phyloP scores from a whole-genome alignment of 768 basidiomycete genomes.

The Lentinula detonsa region DNA sequence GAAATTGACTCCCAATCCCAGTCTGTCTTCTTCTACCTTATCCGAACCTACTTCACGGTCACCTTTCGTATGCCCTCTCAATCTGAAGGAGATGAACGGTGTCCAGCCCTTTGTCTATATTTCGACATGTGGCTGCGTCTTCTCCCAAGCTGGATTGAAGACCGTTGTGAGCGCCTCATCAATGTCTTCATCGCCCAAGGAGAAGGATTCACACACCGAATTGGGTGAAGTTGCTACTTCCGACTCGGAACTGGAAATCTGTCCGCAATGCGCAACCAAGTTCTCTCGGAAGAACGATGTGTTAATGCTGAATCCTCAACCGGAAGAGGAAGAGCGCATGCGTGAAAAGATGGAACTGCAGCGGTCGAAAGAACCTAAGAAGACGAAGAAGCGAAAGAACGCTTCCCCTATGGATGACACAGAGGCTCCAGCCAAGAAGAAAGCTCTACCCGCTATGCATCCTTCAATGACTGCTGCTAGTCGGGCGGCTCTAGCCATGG shows the following conservation, averaged over 20 bases:
- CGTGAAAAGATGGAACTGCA: constrained; percentile 48
- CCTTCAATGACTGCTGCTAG: constrained; percentile 52
- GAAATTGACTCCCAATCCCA: constrained; percentile 70
- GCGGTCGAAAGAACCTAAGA: constrained; percentile 50
- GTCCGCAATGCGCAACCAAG: constrained; percentile 73
- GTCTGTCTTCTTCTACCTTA: constrained; percentile 34
- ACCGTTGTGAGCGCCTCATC: constrained; percentile 43
- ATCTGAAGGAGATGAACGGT: constrained; percentile 94
- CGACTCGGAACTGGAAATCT: constrained; percentile 43
- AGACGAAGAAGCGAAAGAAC: constrained; percentile 61
- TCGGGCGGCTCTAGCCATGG: constrained; percentile 68
- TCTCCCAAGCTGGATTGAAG: constrained; percentile 79
- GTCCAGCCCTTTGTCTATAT: constrained; percentile 83
- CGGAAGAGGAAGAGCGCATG: constrained; percentile 61
- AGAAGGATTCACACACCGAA: constrained; percentile 16
- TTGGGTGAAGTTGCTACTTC: constrained; percentile 15
- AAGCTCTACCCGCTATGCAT: constrained; percentile 40
- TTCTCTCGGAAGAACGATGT: constrained; percentile 55
- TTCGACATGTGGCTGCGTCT: constrained; percentile 82
- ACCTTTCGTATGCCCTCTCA: constrained; percentile 87
- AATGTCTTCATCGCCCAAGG: constrained; percentile 13
- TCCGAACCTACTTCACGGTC: constrained; percentile 42
- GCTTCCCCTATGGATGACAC: constrained; percentile 26
- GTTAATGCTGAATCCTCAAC: constrained; percentile 60
- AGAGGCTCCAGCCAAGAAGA: constrained; percentile 41